These are phyloP conservation scores for Torulaspora gathmanii DNA, from an alignment of 805 yeast genomes.

Conservation along the genomic window DNA sequence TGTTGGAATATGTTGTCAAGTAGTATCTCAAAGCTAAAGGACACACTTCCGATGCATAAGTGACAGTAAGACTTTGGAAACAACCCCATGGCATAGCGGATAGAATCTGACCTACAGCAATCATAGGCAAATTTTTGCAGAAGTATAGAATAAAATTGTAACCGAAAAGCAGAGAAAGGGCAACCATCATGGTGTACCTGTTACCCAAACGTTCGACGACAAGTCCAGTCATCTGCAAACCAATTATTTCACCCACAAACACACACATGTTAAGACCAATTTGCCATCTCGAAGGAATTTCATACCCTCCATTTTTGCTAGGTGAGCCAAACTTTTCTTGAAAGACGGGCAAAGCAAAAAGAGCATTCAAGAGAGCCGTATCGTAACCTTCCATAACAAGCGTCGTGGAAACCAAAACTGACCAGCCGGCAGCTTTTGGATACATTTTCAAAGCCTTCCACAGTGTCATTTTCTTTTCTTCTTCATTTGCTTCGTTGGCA, in stretches of 20 bases:
- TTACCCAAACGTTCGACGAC: constrained; percentile 46
- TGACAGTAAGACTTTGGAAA: constrained; percentile 47
- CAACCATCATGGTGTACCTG: constrained; percentile 37
- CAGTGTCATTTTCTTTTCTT: constrained; percentile 30
- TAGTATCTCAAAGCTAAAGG: too few relatives aligned
- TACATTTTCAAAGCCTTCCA: constrained; percentile 38
- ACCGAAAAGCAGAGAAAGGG: constrained; percentile 32
- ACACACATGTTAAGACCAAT: constrained; percentile 30
- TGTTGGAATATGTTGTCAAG: too few relatives aligned
- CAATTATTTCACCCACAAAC: constrained; percentile 43
- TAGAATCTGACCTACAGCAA: constrained; percentile 42
- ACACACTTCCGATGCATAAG: constrained; percentile 39
- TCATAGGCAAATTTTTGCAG: constrained; percentile 38
- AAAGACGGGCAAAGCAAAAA: constrained; percentile 46
- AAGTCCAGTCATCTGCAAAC: constrained; percentile 43
- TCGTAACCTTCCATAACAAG: constrained; percentile 50
- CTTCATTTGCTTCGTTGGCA: constrained; percentile 20
- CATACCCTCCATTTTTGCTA: constrained; percentile 30
- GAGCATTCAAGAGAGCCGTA: constrained; percentile 38
- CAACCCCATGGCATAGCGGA: constrained; percentile 52
- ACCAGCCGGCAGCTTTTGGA: constrained; percentile 48
- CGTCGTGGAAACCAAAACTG: constrained; percentile 41
- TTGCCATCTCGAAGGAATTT: constrained; percentile 42
- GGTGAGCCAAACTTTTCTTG: constrained; percentile 39
- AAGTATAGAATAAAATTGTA: constrained; percentile 47